Evolutionary conservation across 2,329 filamentous ascomycete genomes (phyloP).

Genomic region (Domatiomyces catenatus): DNA sequence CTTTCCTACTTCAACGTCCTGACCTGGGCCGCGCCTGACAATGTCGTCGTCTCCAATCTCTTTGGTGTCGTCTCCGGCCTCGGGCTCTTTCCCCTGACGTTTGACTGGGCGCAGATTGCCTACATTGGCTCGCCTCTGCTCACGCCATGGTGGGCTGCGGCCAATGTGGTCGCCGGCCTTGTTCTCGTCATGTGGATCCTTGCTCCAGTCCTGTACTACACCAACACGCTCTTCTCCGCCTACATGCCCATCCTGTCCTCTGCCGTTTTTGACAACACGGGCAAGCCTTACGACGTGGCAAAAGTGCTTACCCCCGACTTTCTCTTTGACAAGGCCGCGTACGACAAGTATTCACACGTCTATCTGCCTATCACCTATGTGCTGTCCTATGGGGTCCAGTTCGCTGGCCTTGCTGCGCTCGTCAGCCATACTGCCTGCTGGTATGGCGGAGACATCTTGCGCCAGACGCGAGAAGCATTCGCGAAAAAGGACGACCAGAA

Average conservation of each 20-base stretch:
- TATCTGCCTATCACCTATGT: conserved; percentile 80
- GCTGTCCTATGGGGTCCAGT: conserved; percentile 72
- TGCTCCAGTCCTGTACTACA: conserved; percentile 61
- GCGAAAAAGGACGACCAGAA: conserved; percentile 43
- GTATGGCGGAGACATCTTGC: conserved; percentile 71
- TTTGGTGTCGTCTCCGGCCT: conserved; percentile 77
- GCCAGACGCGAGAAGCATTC: conserved; percentile 56
- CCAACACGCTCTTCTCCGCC: conserved; percentile 62
- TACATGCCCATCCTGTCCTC: conserved; percentile 79
- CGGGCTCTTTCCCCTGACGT: conserved; percentile 69
- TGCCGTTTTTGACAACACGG: conserved; percentile 72
- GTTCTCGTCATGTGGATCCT: conserved; percentile 74
- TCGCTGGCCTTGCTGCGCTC: conserved; percentile 64
- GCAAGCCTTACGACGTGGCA: conserved; percentile 64
- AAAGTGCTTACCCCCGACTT: conserved; percentile 65
- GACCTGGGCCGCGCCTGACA: conserved; percentile 77
- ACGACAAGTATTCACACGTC: conserved; percentile 66
- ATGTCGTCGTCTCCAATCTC: conserved; percentile 70
- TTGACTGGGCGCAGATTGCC: conserved; percentile 83
- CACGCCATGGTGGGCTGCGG: conserved; percentile 72
- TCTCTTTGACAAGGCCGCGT: conserved; percentile 60
- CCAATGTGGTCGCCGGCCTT: conserved; percentile 69
- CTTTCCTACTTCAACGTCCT: conserved; percentile 80
- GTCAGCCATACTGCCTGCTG: conserved; percentile 70
- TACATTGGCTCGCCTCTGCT: conserved; percentile 73